Evolutionary conservation across 371 early-diverging fungal species (phyloP), one percentile per base, ranked within the genome.

Genomic region (Mortierella sp.): DNA sequence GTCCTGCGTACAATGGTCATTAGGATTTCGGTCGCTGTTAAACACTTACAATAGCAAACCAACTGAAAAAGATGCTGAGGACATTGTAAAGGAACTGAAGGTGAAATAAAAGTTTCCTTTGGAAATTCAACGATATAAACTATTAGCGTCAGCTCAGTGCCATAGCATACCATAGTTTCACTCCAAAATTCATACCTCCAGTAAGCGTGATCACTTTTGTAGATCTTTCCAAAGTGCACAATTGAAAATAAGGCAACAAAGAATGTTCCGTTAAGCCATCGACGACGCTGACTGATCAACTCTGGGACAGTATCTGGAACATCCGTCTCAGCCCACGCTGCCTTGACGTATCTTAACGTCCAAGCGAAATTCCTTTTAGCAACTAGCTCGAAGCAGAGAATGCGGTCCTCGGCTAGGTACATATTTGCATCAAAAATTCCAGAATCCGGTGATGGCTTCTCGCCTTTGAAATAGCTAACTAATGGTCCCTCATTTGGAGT

Each of bases 371-470:
- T 84, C 54, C 83, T 85, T 68, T 93, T 93, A 1, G 93, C 90
- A 2, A 93, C 86, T 22, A 93, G 69, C 67, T 93, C 93, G 75
- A 91, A 93, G 66, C 93, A 93, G 17, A 93, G 78, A 56, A 93
- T 92, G 55, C 92, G 89, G 66, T 93, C 93, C 63, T 92, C 92
- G 0, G 93, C 93, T 13, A 93, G 75, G 68, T 93, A 94, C 93
- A 93, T 94, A 67, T 94, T 94, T 62, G 90, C 89, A 31, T 86
- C 85, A 51, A 91, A 91, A 2, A 91, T 82, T 28, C 86, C 88
- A 15, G 84, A 76, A 29, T 83, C 78, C 1, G 76, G 75, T 32
- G 82, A 72, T 19, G 57, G 77, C 19, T 73, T 83, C 64, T 92
- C 93, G 10, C 93, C 93, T 58, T 87, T 83, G 63, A 92, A 92